phyloP scores from a whole-genome alignment of 352 stramenopile genomes.

The Discostella stelligera region DNA sequence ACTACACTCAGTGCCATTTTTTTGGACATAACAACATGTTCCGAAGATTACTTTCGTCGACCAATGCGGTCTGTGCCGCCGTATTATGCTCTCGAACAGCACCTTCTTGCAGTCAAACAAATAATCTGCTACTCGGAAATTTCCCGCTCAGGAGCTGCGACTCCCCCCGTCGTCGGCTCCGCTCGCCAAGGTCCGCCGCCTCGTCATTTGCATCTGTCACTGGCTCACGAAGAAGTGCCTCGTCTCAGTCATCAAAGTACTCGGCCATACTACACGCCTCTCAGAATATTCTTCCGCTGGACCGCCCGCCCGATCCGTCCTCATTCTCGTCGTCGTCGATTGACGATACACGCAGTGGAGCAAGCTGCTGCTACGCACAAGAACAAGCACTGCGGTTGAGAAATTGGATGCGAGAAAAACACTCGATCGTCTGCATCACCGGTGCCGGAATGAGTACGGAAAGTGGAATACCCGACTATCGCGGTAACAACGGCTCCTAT shows the following conservation, averaged over 20 bases:
- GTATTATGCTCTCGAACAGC: not conserved
- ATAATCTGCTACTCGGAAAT: not conserved
- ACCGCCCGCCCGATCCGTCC: constrained; percentile 36
- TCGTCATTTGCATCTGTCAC: not conserved
- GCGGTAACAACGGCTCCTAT: constrained; percentile 92
- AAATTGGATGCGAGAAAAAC: constrained; percentile 60
- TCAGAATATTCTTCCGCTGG: constrained; percentile 31
- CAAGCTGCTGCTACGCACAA: not conserved
- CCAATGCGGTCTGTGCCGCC: not conserved
- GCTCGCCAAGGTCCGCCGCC: not conserved
- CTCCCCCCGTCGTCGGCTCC: not conserved
- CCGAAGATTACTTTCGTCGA: not conserved
- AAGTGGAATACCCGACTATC: constrained; percentile 96
- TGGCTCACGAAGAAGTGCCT: not conserved
- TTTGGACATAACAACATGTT: not conserved
- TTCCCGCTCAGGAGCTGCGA: not conserved
- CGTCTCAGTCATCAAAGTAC: not conserved
- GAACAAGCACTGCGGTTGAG: constrained; percentile 7
- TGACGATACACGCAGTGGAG: not conserved
- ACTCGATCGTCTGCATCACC: constrained; percentile 82
- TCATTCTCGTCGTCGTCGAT: constrained; percentile 1
- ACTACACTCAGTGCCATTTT: too few species aligned
- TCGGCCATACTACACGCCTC: constrained; percentile 24
- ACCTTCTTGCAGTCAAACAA: too few species aligned
- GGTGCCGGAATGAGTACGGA: constrained; percentile 95